phyloP scores from a whole-genome alignment of 495 filamentous ascomycete genomes.

The Corynascus novoguineensis region DNA sequence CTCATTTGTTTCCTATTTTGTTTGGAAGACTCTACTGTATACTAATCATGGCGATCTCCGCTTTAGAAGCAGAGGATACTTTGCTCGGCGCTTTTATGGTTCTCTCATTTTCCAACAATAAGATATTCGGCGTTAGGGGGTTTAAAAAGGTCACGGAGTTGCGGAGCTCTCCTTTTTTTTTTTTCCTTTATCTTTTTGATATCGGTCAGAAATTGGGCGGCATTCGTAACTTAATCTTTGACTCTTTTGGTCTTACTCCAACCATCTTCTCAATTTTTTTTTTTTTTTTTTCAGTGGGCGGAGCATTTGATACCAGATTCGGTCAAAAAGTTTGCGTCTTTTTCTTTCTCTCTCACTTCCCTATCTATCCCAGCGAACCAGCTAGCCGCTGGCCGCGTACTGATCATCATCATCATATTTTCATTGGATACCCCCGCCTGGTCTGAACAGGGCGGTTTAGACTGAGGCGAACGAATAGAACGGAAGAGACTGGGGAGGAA shows the following conservation, averaged over 20 bases:
- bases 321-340: not conserved
- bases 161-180: not conserved
- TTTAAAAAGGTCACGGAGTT: slow-evolving; percentile 1
- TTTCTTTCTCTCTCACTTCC: not conserved
- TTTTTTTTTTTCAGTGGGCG: not conserved
- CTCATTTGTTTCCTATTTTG: too few relatives aligned
- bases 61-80: too few relatives aligned
- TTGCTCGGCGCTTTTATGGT: too few relatives aligned
- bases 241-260: too few relatives aligned
- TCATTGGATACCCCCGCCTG: slow-evolving; percentile 4
- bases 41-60: too few relatives aligned
- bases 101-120: too few relatives aligned
- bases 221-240: not conserved
- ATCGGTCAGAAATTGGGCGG: not conserved
- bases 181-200: not conserved
- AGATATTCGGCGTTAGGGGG: too few relatives aligned
- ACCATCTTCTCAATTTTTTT: too few relatives aligned
- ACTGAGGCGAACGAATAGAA: not conserved
- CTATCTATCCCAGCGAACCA: not conserved
- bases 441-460: not conserved
- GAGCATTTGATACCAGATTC: slow-evolving; percentile 9
- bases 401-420: not conserved
- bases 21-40: too few relatives aligned
- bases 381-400: not conserved
- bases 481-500: not conserved